Evolutionary conservation across 192 early-diverging fungal genomes (phyloP), one percentile per base, ranked within the genome.

Genomic region (Glomus cerebriforme): DNA sequence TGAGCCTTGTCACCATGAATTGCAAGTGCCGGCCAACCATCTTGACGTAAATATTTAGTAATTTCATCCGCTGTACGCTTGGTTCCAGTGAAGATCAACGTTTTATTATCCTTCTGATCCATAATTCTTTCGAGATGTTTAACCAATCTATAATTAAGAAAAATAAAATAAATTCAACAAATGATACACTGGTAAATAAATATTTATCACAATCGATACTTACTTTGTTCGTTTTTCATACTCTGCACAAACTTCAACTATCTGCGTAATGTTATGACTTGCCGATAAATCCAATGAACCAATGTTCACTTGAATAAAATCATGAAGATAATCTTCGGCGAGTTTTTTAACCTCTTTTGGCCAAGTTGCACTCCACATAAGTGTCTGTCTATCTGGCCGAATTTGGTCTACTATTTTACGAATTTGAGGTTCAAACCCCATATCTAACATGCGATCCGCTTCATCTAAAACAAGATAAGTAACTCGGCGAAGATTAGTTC

Each of bases 321-420:
- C 96, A 19, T 92, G 85, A 71, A 98, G 85, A 79, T 95, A 99
- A 78, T 97, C 95, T 60, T 92, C 88, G 24, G 96, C 98, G 13
- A 99, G 90, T 75, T 88, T 86, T 81, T 98, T 94, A 10, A 99
- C 96, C 65, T 95, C 93, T 86, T 96, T 97, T 37, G 98, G 98
- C 97, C 97, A 99, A 6, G 98, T 99, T 12, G 98, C 98, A 83
- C 94, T 96, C 96, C 96, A 99, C 95, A 99, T 97, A 63, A 99
- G 90, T 26, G 97, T 99, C 83, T 99, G 98, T 77, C 98, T 89
- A 79, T 99, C 97, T 43, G 96, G 97, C 5, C 96, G 91, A 84
- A 98, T 98, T 84, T 96, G 96, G 73, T 96, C 95, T 13, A 99
- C 95, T 79, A 99, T 98, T 83, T 96, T 95, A 77, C 97, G 92